Conservation (phyloP, 2,329 filamentous ascomycete genomes). For the Colletotrichum sp. region DNA sequence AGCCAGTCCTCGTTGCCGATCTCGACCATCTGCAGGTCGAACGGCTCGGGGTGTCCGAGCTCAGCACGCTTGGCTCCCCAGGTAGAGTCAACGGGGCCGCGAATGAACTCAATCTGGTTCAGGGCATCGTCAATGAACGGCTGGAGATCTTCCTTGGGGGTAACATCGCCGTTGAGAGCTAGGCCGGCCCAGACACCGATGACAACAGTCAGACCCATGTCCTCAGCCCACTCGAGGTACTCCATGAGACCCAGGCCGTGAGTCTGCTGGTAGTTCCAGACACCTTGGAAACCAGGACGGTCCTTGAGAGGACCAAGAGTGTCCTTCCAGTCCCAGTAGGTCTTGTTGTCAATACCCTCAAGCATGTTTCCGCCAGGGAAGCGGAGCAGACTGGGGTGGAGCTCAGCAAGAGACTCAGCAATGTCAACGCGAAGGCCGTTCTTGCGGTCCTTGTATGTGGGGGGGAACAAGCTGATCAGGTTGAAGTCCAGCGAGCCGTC, state of each 20-base stretch:
- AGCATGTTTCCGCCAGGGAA: conserved; percentile 72
- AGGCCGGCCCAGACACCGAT: conserved; percentile 65
- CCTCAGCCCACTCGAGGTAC: conserved; percentile 65
- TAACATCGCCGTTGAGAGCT: conserved; percentile 57
- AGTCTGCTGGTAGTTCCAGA: conserved; percentile 67
- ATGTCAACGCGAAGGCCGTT: conserved; percentile 65
- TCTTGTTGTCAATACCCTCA: conserved; percentile 47
- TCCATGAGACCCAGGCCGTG: conserved; percentile 67
- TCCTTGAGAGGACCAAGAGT: conserved; percentile 58
- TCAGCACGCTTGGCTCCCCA: conserved; percentile 64
- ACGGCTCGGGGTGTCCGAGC: conserved; percentile 67
- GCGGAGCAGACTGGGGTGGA: conserved; percentile 63
- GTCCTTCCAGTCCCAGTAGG: conserved; percentile 58
- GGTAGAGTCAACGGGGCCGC: conserved; percentile 55
- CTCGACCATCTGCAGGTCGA: conserved; percentile 65
- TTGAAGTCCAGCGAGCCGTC: conserved; percentile 58
- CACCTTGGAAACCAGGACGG: conserved; percentile 59
- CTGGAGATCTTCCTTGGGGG: conserved; percentile 55
- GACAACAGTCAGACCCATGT: conserved; percentile 63
- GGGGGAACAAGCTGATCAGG: conserved; percentile 64
- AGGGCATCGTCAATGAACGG: conserved; percentile 64
- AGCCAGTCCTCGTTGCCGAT: conserved; percentile 74
- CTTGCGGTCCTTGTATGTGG: conserved; percentile 60
- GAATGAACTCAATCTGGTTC: conserved; percentile 68
- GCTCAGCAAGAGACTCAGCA: conserved; percentile 53